A percentile compares a stretch with the other conserved stretches of the same genome.
Evolutionary conservation across 164 flowering plant genomes (phyloP).

Genomic region (Macadamia tetraphylla): DNA sequence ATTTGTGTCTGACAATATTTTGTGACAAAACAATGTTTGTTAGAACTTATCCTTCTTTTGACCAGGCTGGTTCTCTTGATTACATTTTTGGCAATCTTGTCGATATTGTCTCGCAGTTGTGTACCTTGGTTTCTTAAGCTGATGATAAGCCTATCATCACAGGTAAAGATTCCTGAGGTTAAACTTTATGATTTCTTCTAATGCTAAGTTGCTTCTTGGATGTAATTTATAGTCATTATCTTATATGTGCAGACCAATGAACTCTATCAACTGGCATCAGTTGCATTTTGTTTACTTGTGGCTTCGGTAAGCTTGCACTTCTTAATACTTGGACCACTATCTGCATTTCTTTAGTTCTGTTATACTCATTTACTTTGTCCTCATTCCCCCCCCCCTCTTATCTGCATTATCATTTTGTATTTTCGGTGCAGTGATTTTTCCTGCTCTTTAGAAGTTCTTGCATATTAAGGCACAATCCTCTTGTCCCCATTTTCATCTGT

Average conservation of each 20-base stretch:
- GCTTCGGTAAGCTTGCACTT: slow-evolving; percentile 78
- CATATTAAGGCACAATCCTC: too few relatives aligned
- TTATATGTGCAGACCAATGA: slow-evolving; percentile 77
- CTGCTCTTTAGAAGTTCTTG: too few relatives aligned
- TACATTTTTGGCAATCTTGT: slow-evolving; percentile 61
- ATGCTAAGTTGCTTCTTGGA: not conserved
- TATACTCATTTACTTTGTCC: not conserved
- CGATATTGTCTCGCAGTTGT: slow-evolving; percentile 67
- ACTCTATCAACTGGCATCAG: slow-evolving; percentile 91
- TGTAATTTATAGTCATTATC: not conserved
- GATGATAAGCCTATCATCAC: slow-evolving; percentile 88
- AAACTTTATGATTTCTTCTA: not conserved
- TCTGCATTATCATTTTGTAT: not conserved
- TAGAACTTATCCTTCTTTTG: slow-evolving; percentile 8
- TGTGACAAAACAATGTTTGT: not conserved
- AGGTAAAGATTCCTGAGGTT: slow-evolving; percentile 37
- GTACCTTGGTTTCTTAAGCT: slow-evolving; percentile 91
- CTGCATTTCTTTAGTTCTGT: not conserved
- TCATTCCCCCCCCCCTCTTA: not conserved
- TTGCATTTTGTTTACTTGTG: slow-evolving; percentile 93
- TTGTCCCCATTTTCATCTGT: too few relatives aligned
- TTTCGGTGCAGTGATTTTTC: not conserved
- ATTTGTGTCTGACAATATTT: not conserved
- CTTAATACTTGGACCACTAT: slow-evolving; percentile 6
- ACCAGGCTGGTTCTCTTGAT: slow-evolving; percentile 72